Evolutionary conservation across 345 rosid species (phyloP), one percentile per base, ranked within the genome.

Genomic region (Fremontodendron californicum): DNA sequence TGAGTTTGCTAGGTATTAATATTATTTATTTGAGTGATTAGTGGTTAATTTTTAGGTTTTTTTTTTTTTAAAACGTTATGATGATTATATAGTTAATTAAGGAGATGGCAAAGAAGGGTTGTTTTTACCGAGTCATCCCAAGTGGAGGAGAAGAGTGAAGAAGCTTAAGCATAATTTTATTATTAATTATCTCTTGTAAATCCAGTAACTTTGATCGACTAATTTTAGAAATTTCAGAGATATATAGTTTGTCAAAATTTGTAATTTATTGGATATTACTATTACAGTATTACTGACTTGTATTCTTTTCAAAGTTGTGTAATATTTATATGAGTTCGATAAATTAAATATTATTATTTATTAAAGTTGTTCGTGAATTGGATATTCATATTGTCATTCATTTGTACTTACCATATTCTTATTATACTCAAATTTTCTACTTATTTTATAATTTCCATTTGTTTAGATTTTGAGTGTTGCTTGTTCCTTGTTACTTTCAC

Each of bases 71-170:
- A 2, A 8, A 42, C 48, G 13, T 18, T 23, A 35, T 9, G 0
- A 40, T 63, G 0, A 57, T 63, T 27, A 8, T 16, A 13, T 21
- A 6, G 2, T 55, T 23, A 33, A 29, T 15, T 2, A n/a, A 11
- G 83, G 87, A 82, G 84, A 84, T 86, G 89, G 81, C 82, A n/a
- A 67, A 76, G 18, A 6, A 62, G 68, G 73, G 16, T 76, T 67
- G 67, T 76, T 58, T 72, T 75, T 55, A 71, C 82, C 82, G 81
- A 78, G 86, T 83, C 88, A 80, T 86, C 87, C 86, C 82, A 73
- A 80, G 82, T 78, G 73, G 29, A 54, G 73, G 29, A 54, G 27
- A 74, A 37, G 49, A 31, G 15, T 48, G 33, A 3, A 16, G 42
- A 15, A 35, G 52, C 16, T 45, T 68, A 68, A 68, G 21, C 39